Base-by-base conservation (phyloP, 345 rosid genomes). In the Euclidium syriacum region DNA sequence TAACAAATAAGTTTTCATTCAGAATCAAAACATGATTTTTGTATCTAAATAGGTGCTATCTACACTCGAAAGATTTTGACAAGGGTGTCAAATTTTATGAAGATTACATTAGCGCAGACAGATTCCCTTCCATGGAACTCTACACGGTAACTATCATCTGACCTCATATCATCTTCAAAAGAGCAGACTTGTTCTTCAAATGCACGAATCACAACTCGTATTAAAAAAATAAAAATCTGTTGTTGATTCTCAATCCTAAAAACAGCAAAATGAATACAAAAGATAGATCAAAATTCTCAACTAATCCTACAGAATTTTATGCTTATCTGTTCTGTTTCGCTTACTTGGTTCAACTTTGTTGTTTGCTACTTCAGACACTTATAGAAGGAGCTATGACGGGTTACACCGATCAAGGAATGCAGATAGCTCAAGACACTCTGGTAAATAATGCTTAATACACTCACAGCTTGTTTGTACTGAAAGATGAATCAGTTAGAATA, bases 361-460 rank as follows among this genome's bases (percentile, higher is more conserved):
- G 65, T 46, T n/a, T 54, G 67, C 63, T 61, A 52, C 39, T 74
- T 69, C 77, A 90, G 99, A 80, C 95, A 8, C 79, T 90, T 18
- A 58, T 77, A 44, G 97, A 85, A 40, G 99, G 97, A 72, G 97
- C 97, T 48, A 94, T 94, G 97, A 36, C 73, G 29, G 92, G 88
- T 9, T 69, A 90, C 73, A 83, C 97, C 26, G 77, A 88, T 32
- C 79, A 68, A 65, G 99, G 99, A 66, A 94, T 90, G 96, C 78
- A 94, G 76, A 71, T 94, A 53, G 99, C 97, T 69, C 86, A 87
- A 73, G 89, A 90, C 15, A 73, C 77, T 7, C 70, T 94, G 90
- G 97, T 87, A n/a, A n/a, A n/a, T n/a, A 85, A 29, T 63, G n/a
- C 6, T 54, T 60, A 39, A n/a, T 22, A 36, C 40, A n/a, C 68